These are phyloP conservation scores for Colletotrichum sp. DNA, from an alignment of 2,329 filamentous ascomycete species.

Conservation along the genomic window DNA sequence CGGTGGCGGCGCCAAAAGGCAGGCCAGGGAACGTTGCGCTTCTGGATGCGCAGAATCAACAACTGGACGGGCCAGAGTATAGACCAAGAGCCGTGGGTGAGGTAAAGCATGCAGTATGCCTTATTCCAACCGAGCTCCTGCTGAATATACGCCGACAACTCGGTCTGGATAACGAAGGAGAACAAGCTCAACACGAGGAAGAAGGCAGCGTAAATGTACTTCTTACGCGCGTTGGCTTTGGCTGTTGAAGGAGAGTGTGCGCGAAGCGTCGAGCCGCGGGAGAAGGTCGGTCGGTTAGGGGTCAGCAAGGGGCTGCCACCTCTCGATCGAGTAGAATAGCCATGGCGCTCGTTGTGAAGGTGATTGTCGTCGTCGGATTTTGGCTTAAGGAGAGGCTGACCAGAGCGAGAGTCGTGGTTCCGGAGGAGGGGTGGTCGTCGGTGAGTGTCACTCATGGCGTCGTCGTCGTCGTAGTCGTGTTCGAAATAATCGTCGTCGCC, in stretches of 20 bases:
- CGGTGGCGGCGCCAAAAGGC: slow-evolving; percentile 79
- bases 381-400: slow-evolving; percentile 44
- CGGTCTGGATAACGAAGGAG: slow-evolving; percentile 92
- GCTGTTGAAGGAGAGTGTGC: slow-evolving; percentile 64
- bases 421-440: slow-evolving; percentile 51
- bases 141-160: slow-evolving; percentile 94
- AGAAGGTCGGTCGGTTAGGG: slow-evolving; percentile 28
- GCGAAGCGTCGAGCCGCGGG: slow-evolving; percentile 71
- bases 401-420: slow-evolving; percentile 50
- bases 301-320: slow-evolving; percentile 20
- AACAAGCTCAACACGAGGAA: slow-evolving; percentile 85
- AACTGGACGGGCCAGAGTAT: slow-evolving; percentile 89
- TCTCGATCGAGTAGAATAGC: slow-evolving; percentile 16
- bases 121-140: slow-evolving; percentile 93
- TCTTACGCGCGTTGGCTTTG: slow-evolving; percentile 66
- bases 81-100: slow-evolving; percentile 94
- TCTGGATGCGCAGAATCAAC: slow-evolving; percentile 78
- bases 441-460: slow-evolving; percentile 47
- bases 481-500: slow-evolving; percentile 26
- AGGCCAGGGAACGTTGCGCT: slow-evolving; percentile 78
- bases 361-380: slow-evolving; percentile 32
- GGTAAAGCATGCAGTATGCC: slow-evolving; percentile 99
- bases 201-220: slow-evolving; percentile 85
- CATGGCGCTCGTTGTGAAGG: slow-evolving; percentile 26
- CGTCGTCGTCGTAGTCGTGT: slow-evolving; percentile 37